Evolutionary conservation across 768 basidiomycete genomes (phyloP).

Genomic region (Coprinopsis marcescibilis): DNA sequence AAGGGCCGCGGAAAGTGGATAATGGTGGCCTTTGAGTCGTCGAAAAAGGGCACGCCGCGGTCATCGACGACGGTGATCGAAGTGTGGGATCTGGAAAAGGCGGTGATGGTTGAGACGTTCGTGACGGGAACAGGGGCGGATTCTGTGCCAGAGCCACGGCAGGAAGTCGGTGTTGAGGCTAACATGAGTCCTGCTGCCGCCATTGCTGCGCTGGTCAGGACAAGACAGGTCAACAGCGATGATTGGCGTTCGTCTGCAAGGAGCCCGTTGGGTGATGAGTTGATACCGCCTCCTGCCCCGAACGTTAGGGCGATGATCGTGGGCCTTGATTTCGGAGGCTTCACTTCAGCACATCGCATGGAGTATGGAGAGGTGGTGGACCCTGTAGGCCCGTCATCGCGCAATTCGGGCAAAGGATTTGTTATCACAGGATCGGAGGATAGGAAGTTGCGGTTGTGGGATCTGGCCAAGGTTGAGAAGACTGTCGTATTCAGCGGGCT

Average conservation of each 20-base stretch:
- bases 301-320: constrained; percentile 67
- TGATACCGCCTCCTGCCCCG: constrained; percentile 44
- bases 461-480: constrained; percentile 64
- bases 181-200: constrained; percentile 64
- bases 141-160: constrained; percentile 2
- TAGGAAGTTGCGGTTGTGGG: constrained; percentile 83
- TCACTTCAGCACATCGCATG: constrained; percentile 45
- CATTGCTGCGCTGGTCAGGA: constrained; percentile 75
- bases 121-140: constrained; percentile 45
- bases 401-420: constrained; percentile 53
- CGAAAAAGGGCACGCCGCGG: constrained; percentile 34
- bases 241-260: constrained; percentile 27
- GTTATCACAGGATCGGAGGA: constrained; percentile 90
- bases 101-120: constrained; percentile 74
- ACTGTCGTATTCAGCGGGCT: constrained; percentile 77
- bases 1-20: constrained; percentile 89
- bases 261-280: constrained; percentile 28
- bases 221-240: constrained; percentile 15
- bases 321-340: constrained; percentile 75
- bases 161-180: constrained; percentile 40
- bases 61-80: constrained; percentile 58
- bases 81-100: constrained; percentile 90
- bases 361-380: constrained; percentile 45
- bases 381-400: constrained; percentile 27
- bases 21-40: constrained; percentile 70